Base-by-base conservation (phyloP, 2,329 filamentous ascomycete species). In the Volutella citrinella region DNA sequence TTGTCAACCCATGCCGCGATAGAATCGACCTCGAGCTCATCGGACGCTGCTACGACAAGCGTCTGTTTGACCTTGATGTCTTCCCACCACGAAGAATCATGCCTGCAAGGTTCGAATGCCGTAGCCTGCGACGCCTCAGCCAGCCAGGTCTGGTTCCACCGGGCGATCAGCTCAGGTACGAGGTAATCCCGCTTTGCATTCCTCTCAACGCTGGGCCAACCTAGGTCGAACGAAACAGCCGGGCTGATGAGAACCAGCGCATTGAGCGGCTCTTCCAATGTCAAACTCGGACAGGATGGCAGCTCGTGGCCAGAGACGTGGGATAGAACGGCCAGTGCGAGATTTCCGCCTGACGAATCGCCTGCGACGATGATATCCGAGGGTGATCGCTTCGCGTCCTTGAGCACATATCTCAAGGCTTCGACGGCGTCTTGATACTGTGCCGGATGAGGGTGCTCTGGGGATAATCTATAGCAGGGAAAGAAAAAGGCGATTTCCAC, bases 1-100 rank as follows among this genome's bases (percentile, higher is more conserved):
- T 56, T 31, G 17, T 23, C 15, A 12, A 18, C 29, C 29, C 29
- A 34, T 22, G 29, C 12, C 19, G 11, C 15, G 20, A 35, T 4
- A 22, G 29, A 19, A 23, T 31, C 29, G 11, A 31, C 17, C 14
- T 23, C 22, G n/a, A 31, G 20, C 11, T 31, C 29, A 23, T 31
- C 18, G 14, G 17, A 11, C 10, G 20, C 29, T 23, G 29, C 29
- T 17, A 31, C 29, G 13, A 31, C 13, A 16, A 31, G 18, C 14
- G 29, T 31, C 8, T 7, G 10, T 23, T 31, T 12, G 7, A 24
- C 11, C 4, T 19, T 19, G 11, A 10, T 6, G 10, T 10, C 7
- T 16, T 20, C 19, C 29, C 29, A 31, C 29, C 29, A 31, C n/a
- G n/a, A n/a, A n/a, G n/a, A n/a, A n/a, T n/a, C n/a, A n/a, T n/a